Percentiles rank a stretch among this genome's conserved stretches.
phyloP scores from a whole-genome alignment of 2,329 filamentous ascomycete species.

The Colletotrichum echinochloae region DNA sequence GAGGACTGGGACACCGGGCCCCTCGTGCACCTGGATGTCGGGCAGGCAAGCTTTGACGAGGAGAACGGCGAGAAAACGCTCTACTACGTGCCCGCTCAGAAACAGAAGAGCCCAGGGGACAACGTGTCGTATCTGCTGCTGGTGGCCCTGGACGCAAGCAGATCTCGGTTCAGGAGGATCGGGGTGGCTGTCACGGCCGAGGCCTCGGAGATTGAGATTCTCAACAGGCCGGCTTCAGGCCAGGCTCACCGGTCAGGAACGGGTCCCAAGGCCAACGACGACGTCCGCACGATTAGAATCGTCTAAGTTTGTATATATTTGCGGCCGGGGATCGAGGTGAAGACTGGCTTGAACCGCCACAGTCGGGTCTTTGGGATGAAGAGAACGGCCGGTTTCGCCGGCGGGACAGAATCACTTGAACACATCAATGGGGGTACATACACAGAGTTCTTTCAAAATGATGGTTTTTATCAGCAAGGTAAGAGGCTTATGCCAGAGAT shows the following conservation, averaged over 20 bases:
- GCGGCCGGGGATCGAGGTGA: background rate
- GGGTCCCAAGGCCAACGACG: rapidly evolving
- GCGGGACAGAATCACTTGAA: too few relatives aligned
- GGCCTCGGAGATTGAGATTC: background rate
- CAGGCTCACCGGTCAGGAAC: too few relatives aligned
- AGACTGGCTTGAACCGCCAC: too few relatives aligned
- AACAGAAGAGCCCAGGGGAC: background rate
- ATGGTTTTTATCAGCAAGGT: too few relatives aligned
- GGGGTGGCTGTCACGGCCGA: conserved; percentile 9
- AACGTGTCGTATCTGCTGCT: conserved; percentile 2
- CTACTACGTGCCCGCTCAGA: conserved; percentile 1
- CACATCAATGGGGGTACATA: too few relatives aligned
- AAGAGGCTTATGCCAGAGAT: too few relatives aligned
- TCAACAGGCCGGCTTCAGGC: background rate
- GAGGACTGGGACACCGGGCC: background rate
- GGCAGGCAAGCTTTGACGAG: background rate
- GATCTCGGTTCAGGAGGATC: conserved; percentile 4
- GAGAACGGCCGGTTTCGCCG: too few relatives aligned
- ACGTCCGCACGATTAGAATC: background rate
- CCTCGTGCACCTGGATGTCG: background rate
- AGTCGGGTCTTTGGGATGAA: too few relatives aligned
- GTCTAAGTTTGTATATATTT: background rate
- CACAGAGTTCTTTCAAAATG: too few relatives aligned
- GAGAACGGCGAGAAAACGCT: background rate
- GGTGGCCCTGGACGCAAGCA: background rate